Evolutionary conservation across 1,284 basidiomycete genomes (phyloP).

Genomic region (Volvariella volvacea): DNA sequence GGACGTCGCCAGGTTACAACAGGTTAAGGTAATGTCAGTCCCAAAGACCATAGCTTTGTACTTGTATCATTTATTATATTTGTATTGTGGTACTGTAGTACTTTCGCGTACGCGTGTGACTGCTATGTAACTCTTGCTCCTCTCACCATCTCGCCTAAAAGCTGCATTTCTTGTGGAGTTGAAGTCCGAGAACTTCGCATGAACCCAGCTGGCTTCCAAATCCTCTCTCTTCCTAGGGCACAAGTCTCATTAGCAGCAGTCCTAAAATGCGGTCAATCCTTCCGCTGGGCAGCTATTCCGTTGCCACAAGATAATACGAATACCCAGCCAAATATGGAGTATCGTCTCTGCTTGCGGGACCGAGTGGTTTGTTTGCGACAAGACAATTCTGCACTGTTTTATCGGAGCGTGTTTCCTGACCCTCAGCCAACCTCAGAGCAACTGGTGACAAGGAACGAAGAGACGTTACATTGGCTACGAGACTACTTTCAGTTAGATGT

Average conservation of each 20-base stretch:
- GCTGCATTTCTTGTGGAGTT: too few species aligned
- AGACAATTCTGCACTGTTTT: slow-evolving; percentile 59
- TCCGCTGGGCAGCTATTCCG: slow-evolving; percentile 64
- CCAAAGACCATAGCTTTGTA: too few species aligned
- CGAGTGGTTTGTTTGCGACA: slow-evolving; percentile 83
- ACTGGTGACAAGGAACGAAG: slow-evolving; percentile 35
- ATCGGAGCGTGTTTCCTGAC: slow-evolving; percentile 61
- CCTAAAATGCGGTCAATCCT: slow-evolving; percentile 75
- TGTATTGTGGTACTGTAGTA: too few species aligned
- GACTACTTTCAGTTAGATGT: slow-evolving; percentile 90
- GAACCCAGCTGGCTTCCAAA: slow-evolving; percentile 41
- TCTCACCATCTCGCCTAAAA: too few species aligned
- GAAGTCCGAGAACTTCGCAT: slow-evolving; percentile 12
- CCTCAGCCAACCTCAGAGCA: slow-evolving; percentile 27
- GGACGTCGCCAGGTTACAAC: too few species aligned
- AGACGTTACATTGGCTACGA: slow-evolving; percentile 72
- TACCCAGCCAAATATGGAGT: slow-evolving; percentile 45
- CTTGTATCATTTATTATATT: too few species aligned
- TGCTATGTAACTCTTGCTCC: too few species aligned
- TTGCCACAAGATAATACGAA: slow-evolving; percentile 20
- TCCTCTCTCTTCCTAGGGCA: slow-evolving; percentile 50
- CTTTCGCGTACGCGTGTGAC: too few species aligned
- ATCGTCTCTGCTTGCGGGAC: slow-evolving; percentile 69
- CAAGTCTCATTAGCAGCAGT: slow-evolving; percentile 70
- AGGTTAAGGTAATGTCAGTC: too few species aligned